Evolutionary conservation across 108 stramenopile species (phyloP).

Genomic region (Aurantiochytrium sp.): DNA sequence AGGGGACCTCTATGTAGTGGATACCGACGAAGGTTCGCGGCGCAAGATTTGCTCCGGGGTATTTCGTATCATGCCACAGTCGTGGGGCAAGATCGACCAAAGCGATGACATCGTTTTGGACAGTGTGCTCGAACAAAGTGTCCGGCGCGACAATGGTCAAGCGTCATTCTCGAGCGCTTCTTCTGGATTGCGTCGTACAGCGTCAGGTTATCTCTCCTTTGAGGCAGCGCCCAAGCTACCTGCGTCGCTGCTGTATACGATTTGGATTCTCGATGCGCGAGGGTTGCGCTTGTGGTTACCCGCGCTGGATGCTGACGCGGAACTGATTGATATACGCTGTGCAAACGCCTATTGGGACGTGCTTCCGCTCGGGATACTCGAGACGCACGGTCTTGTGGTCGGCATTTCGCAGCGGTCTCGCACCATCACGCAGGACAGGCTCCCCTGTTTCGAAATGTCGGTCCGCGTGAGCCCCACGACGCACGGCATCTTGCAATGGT

Average conservation of each 20-base stretch:
- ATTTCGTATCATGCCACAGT: not conserved
- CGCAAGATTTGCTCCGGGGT: not conserved
- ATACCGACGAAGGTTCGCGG: not conserved
- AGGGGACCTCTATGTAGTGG: not conserved
- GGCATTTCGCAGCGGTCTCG: slow-evolving; percentile 6
- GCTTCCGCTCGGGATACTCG: not conserved
- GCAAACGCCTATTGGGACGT: not conserved
- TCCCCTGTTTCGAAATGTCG: not conserved
- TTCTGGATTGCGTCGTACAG: not conserved
- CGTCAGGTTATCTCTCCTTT: not conserved
- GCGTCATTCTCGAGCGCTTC: not conserved
- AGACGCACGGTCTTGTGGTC: not conserved
- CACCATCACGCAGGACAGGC: not conserved
- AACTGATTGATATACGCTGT: not conserved
- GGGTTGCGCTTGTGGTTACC: not conserved
- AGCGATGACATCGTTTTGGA: not conserved
- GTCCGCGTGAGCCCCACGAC: not conserved
- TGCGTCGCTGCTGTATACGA: not conserved
- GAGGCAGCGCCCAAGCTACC: not conserved
- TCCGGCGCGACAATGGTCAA: not conserved
- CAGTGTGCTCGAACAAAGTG: not conserved
- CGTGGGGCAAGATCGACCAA: not conserved
- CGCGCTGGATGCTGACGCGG: not conserved
- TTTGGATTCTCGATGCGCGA: not conserved
- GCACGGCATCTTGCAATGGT: not conserved